These are phyloP conservation scores for Amesomyces nigricolor DNA, from an alignment of 2,329 filamentous ascomycete genomes.

Conservation along the genomic window DNA sequence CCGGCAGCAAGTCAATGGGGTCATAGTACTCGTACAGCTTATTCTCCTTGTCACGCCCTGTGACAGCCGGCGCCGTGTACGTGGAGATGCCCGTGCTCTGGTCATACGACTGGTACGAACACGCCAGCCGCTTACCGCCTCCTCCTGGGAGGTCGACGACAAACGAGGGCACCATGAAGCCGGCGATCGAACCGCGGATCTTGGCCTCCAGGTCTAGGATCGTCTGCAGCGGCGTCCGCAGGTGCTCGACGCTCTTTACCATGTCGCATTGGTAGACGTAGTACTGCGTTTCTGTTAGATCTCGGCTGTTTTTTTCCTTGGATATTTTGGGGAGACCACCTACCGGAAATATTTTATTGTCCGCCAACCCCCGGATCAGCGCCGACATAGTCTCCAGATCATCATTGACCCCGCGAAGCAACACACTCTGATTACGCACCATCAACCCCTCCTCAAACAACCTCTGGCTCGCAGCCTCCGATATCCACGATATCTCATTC, in stretches of 20 bases:
- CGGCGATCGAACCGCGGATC: slow-evolving; percentile 55
- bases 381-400: slow-evolving; percentile 45
- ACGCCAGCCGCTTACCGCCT: slow-evolving; percentile 56
- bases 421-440: slow-evolving; percentile 56
- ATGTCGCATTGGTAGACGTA: slow-evolving; percentile 64
- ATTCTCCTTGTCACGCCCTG: slow-evolving; percentile 39
- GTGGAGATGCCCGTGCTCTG: slow-evolving; percentile 46
- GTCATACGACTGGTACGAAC: slow-evolving; percentile 49
- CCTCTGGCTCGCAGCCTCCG: slow-evolving; percentile 44
- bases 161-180: slow-evolving; percentile 58
- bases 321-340: slow-evolving; percentile 20
- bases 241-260: slow-evolving; percentile 54
- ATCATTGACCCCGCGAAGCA: slow-evolving; percentile 56
- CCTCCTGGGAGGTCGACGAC: slow-evolving; percentile 59
- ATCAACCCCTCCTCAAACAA: slow-evolving; percentile 47
- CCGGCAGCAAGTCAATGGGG: slow-evolving; percentile 33
- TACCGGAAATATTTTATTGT: slow-evolving; percentile 53
- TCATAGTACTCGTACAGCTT: slow-evolving; percentile 54
- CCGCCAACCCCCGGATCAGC: slow-evolving; percentile 49
- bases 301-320: not conserved
- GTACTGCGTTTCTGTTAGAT: slow-evolving; percentile 39
- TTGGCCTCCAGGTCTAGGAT: slow-evolving; percentile 53
- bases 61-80: slow-evolving; percentile 51
- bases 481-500: slow-evolving; percentile 57
- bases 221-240: slow-evolving; percentile 54